Evolutionary conservation across 257 asterid species (phyloP).

Genomic region (Gentiana macrophylla): DNA sequence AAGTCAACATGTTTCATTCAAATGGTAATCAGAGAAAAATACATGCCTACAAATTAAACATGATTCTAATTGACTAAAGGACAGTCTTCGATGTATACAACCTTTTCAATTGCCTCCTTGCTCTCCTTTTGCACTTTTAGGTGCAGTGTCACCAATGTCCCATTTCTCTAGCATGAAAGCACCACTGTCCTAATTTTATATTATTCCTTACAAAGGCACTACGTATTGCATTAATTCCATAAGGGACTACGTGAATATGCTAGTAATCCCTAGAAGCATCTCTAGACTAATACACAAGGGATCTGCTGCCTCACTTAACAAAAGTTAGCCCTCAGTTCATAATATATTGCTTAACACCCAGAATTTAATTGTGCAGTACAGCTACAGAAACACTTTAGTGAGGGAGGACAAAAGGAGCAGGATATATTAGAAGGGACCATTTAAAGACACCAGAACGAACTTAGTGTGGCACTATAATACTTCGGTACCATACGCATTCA

Average conservation of each 20-base stretch:
- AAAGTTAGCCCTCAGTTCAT: conserved; percentile 10
- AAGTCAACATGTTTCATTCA: too few relatives aligned
- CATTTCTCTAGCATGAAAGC: conserved; percentile 10
- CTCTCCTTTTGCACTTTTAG: too few relatives aligned
- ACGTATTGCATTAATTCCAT: conserved; percentile 3
- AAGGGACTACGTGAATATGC: conserved; percentile 11
- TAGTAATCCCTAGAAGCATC: conserved; percentile 11
- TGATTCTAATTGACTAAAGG: too few relatives aligned
- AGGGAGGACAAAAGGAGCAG: neutral
- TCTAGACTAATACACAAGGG: neutral
- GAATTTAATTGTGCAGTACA: neutral
- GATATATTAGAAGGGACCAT: too few relatives aligned
- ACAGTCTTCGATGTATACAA: too few relatives aligned
- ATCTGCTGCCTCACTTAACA: conserved; percentile 5
- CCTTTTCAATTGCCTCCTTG: too few relatives aligned
- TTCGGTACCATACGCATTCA: too few relatives aligned
- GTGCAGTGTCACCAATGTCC: too few relatives aligned
- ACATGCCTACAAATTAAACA: too few relatives aligned
- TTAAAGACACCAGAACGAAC: too few relatives aligned
- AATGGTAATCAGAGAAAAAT: too few relatives aligned
- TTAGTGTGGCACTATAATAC: too few relatives aligned
- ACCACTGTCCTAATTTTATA: conserved; percentile 10
- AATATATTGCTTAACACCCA: neutral
- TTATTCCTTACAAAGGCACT: conserved; percentile 13
- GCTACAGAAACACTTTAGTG: neutral